phyloP scores from a whole-genome alignment of 306 rosid species.

The Geum urbanum region DNA sequence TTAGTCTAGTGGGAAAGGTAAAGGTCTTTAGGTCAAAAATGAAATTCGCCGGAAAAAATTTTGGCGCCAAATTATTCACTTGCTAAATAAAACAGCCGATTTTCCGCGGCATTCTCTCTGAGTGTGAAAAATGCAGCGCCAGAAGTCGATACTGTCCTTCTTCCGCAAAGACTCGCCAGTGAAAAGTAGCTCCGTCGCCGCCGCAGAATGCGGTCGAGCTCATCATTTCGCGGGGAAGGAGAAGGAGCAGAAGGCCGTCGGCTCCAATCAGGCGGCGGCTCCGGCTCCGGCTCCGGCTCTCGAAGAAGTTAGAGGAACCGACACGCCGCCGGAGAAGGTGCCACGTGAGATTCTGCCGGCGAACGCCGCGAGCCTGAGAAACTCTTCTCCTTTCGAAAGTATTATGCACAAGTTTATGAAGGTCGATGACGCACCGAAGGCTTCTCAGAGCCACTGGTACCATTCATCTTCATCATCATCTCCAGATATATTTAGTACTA shows the following conservation, averaged over 20 bases:
- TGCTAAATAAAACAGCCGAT: background rate
- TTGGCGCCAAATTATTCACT: slow-evolving; percentile 33
- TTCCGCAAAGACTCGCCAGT: slow-evolving; percentile 53
- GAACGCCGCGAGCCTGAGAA: slow-evolving; percentile 29
- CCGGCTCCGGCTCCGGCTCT: slow-evolving; percentile 16
- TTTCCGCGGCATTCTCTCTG: background rate
- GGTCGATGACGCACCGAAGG: slow-evolving; percentile 40
- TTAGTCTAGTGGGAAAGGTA: background rate
- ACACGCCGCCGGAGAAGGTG: slow-evolving; percentile 93
- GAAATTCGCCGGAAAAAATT: no score
- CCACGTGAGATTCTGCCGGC: slow-evolving; percentile 63
- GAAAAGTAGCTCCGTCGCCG: slow-evolving; percentile 29
- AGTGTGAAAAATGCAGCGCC: slow-evolving; percentile 62
- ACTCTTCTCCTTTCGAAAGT: slow-evolving; percentile 56
- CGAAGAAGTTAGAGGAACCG: slow-evolving; percentile 75
- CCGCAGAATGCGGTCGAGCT: slow-evolving; percentile 9
- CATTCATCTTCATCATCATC: no score
- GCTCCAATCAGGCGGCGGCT: slow-evolving; percentile 23
- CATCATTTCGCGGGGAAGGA: slow-evolving; percentile 27
- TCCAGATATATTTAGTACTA: no score
- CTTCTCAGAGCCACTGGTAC: slow-evolving; percentile 48
- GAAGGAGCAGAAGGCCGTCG: slow-evolving; percentile 10
- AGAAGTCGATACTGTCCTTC: slow-evolving; percentile 71
- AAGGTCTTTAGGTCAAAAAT: no score
- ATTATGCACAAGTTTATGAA: slow-evolving; percentile 77